Evolutionary conservation across 768 basidiomycete genomes (phyloP).

Genomic region (Gelatoporia subvermispora): DNA sequence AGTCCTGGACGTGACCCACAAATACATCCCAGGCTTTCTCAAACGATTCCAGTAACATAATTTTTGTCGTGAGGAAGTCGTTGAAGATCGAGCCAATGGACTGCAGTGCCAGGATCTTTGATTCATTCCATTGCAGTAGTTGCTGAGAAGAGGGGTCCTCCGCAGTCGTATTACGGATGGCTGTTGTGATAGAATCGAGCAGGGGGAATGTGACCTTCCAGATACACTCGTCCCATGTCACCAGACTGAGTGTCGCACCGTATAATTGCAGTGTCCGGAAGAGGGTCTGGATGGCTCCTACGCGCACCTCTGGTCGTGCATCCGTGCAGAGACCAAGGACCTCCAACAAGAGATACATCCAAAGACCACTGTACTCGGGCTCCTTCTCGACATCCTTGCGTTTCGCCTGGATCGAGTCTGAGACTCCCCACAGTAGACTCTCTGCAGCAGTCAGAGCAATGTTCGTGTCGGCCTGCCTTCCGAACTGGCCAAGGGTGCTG

Average conservation of each 20-base stretch:
- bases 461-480: constrained; percentile 90
- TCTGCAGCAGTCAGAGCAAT: constrained; percentile 93
- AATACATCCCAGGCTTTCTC: constrained; percentile 70
- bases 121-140: constrained; percentile 75
- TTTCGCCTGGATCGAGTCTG: constrained; percentile 89
- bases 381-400: constrained; percentile 60
- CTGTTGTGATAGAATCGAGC: constrained; percentile 59
- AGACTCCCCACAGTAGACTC: constrained; percentile 91
- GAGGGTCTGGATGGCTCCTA: constrained; percentile 91
- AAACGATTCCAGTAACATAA: constrained; percentile 71
- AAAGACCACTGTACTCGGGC: constrained; percentile 76
- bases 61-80: constrained; percentile 69
- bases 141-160: constrained; percentile 11
- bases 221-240: constrained; percentile 88
- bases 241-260: constrained; percentile 74
- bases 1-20: constrained; percentile 63
- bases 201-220: constrained; percentile 90
- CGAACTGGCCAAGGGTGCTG: constrained; percentile 85
- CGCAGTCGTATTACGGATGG: constrained; percentile 38
- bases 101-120: constrained; percentile 77
- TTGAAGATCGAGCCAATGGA: constrained; percentile 81
- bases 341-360: constrained; percentile 88
- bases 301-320: constrained; percentile 79
- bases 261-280: constrained; percentile 94
- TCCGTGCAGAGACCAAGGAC: constrained; percentile 82